A percentile compares a stretch with the other conserved stretches of the same genome.
These are phyloP conservation scores for Cladophialophora yegresii DNA, from an alignment of 2,329 filamentous ascomycete species.

Conservation along the genomic window DNA sequence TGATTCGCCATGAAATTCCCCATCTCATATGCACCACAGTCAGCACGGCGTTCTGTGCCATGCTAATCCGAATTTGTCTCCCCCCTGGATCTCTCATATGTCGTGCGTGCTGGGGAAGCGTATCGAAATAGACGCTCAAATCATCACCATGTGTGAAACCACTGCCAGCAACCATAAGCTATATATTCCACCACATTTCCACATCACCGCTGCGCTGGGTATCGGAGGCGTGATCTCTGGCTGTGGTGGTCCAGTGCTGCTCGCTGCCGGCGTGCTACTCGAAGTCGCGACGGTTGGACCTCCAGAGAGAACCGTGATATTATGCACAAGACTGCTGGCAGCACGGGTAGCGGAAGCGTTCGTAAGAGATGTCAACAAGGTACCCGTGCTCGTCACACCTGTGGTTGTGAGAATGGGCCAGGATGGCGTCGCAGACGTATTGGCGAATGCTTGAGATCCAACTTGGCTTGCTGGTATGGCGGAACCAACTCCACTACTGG, in stretches of 20 bases:
- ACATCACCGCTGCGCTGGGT: slow-evolving; percentile 1
- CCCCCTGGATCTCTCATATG: neutral
- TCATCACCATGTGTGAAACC: slow-evolving; percentile 1
- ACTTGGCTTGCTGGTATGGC: slow-evolving; percentile 51
- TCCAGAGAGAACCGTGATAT: slow-evolving; percentile 2
- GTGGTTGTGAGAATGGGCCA: slow-evolving; percentile 1
- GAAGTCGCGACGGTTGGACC: neutral
- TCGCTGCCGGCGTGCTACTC: slow-evolving; percentile 2
- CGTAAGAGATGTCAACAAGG: neutral
- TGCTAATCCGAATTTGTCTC: neutral
- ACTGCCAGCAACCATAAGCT: slow-evolving; percentile 1
- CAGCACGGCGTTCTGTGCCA: neutral
- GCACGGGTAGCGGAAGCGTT: slow-evolving; percentile 1
- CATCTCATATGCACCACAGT: slow-evolving; percentile 12
- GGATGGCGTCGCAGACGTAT: slow-evolving; percentile 13
- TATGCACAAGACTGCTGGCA: slow-evolving; percentile 5
- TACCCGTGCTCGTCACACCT: neutral
- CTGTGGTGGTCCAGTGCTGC: neutral
- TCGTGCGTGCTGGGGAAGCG: neutral
- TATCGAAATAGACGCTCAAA: neutral
- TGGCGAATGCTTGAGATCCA: slow-evolving; percentile 38
- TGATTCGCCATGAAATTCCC: neutral
- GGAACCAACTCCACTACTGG: slow-evolving; percentile 49
- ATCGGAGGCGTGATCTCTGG: slow-evolving; percentile 21
- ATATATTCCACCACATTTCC: neutral